Evolutionary conservation across 1,284 basidiomycete genomes (phyloP).

Genomic region (Papiliotrema fonsecae): DNA sequence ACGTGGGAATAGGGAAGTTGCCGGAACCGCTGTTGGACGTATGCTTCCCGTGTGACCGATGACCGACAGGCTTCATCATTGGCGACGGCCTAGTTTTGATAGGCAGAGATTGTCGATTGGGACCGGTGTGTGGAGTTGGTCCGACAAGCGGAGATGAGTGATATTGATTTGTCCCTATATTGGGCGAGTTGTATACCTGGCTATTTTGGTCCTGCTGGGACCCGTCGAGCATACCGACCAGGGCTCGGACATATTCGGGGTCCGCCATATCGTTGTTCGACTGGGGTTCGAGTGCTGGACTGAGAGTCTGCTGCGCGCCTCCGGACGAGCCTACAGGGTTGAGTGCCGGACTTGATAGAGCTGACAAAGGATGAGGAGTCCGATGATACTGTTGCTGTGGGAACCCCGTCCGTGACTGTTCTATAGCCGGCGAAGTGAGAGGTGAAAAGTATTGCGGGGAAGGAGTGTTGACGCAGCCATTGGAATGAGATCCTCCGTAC

Average conservation of each 20-base stretch:
- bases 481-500: slow-evolving; percentile 8
- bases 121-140: slow-evolving; percentile 23
- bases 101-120: slow-evolving; percentile 38
- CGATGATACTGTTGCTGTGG: slow-evolving; percentile 20
- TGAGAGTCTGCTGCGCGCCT: slow-evolving; percentile 43
- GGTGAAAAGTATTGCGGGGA: slow-evolving; percentile 55
- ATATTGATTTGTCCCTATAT: slow-evolving; percentile 4
- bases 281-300: slow-evolving; percentile 41
- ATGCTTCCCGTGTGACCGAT: slow-evolving; percentile 21
- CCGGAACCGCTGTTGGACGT: slow-evolving; percentile 4
- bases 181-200: slow-evolving; percentile 3
- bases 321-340: slow-evolving; percentile 42
- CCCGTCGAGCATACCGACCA: slow-evolving; percentile 32
- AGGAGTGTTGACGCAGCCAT: slow-evolving; percentile 16
- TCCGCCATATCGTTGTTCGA: slow-evolving; percentile 28
- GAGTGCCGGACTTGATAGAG: slow-evolving; percentile 37
- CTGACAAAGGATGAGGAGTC: slow-evolving; percentile 34
- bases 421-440: slow-evolving; percentile 56
- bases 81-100: slow-evolving; percentile 43
- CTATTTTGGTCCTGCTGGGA: slow-evolving; percentile 7
- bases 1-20: slow-evolving; percentile 22
- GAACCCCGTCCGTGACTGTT: slow-evolving; percentile 41
- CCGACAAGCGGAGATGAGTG: slow-evolving; percentile 9
- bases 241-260: slow-evolving; percentile 37
- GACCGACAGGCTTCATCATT: slow-evolving; percentile 46